These are phyloP conservation scores for Clavispora santaluciae DNA, from an alignment of 805 yeast genomes.

Conservation along the genomic window DNA sequence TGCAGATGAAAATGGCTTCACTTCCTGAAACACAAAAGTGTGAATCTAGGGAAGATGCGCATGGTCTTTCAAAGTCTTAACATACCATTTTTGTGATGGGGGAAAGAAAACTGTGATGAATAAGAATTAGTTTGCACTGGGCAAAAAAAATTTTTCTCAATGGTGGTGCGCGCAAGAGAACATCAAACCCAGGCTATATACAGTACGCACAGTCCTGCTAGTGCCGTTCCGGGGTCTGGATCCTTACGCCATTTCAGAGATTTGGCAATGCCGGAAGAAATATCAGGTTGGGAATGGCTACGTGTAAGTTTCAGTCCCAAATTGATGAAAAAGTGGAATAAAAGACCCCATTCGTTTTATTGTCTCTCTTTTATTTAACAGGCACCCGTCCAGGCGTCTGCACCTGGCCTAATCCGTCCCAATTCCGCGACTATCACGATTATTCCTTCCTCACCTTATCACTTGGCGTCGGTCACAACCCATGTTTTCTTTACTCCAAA, in stretches of 20 bases:
- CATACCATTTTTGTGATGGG: slow-evolving; percentile 25
- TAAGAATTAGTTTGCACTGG: slow-evolving; percentile 1
- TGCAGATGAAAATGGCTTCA: slow-evolving; percentile 18
- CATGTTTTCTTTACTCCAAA: slow-evolving; percentile 4
- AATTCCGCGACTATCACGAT: background rate
- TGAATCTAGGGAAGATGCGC: slow-evolving; percentile 20
- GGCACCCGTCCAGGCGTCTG: background rate
- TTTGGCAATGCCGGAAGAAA: no score
- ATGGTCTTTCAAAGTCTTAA: slow-evolving; percentile 16
- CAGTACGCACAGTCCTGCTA: background rate
- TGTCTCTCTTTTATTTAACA: background rate
- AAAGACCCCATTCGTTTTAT: no score
- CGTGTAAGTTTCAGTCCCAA: no score
- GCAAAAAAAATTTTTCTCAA: background rate
- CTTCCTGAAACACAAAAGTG: slow-evolving; percentile 23
- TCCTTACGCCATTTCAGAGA: no score
- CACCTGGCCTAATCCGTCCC: background rate
- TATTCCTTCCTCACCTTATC: background rate
- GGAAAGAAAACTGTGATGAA: background rate
- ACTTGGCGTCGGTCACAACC: background rate
- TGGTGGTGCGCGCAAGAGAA: background rate
- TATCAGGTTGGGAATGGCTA: no score
- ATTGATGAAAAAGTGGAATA: no score
- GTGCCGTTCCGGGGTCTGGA: background rate
- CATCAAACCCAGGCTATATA: background rate